Evolutionary conservation across 1,284 basidiomycete genomes (phyloP), one percentile per base, ranked within the genome.

Genomic region (Naganishia cerealis): DNA sequence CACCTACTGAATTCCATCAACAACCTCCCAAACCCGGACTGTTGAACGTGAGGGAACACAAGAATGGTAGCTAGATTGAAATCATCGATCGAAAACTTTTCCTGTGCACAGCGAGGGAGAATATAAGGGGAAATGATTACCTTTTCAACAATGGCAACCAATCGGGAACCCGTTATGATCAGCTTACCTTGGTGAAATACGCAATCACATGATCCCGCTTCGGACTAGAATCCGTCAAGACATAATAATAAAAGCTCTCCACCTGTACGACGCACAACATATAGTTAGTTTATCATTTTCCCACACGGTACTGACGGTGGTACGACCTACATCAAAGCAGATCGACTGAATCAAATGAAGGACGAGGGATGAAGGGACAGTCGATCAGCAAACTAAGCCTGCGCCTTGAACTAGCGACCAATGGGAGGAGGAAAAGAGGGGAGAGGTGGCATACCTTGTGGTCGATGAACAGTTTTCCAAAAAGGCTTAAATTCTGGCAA

Each of bases 401-500:
- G 16, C 18, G 3, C 16, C n/a, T 16, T 18, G n/a, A 55, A n/a
- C 16, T 55, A 18, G 16, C 53, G 29, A 29, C 29, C 18, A 38
- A 33, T 16, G 24, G 10, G 56, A 59, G 13, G 24, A 16, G 21
- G 46, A 33, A 33, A 33, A 6, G 29, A 33, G 29, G 29, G 29
- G 18, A 33, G 29, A 6, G 29, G 29, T 33, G 6, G 68, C 78
- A 21, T 52, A 80, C 79, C 68, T 99, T 99, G 76, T 95, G 90
- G 76, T 98, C 95, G 76, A 99, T 97, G 80, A 99, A 99, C n/a
- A 98, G 84, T 79, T 99, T 99, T 52, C 94, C 95, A 75, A 98
- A 98, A 3, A 99, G 84, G 39, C 92, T 91, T 36, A 99, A 82
- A 75, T 95, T 95, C 79, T 98, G 95, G 78, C 92, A 96, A 76